phyloP scores from a whole-genome alignment of 768 basidiomycete genomes.

The Chalciporus piperatus region DNA sequence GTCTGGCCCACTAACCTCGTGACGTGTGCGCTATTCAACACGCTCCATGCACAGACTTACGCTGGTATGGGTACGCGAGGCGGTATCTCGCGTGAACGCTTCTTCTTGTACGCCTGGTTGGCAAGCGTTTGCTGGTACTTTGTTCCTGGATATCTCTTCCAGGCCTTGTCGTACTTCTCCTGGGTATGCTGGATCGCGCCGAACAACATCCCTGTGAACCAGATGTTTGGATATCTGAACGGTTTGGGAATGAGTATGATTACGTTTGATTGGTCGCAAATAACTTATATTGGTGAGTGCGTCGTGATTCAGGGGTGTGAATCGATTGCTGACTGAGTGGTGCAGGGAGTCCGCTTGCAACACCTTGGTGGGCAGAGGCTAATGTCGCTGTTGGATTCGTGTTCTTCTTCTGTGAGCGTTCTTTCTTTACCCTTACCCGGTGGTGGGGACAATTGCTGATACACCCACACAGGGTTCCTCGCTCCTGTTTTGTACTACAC shows the following conservation, averaged over 20 bases:
- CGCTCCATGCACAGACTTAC: conserved; percentile 57
- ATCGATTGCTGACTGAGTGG: neutral
- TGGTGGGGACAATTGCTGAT: conserved; percentile 51
- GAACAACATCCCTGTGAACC: conserved; percentile 64
- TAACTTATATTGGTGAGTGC: conserved; percentile 33
- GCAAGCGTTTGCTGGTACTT: conserved; percentile 46
- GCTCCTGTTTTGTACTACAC: conserved; percentile 66
- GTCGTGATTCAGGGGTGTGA: neutral
- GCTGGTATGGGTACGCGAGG: conserved; percentile 41
- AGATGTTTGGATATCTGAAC: conserved; percentile 62
- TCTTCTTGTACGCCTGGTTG: conserved; percentile 45
- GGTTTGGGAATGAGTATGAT: conserved; percentile 68
- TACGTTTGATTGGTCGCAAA: conserved; percentile 82
- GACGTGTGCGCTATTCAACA: conserved; percentile 69
- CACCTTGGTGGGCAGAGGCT: conserved; percentile 82
- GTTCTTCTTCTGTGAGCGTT: conserved; percentile 59
- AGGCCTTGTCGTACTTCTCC: conserved; percentile 57
- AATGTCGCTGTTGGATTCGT: conserved; percentile 63
- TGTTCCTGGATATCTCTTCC: conserved; percentile 74
- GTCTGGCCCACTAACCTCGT: conserved; percentile 77
- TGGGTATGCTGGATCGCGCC: conserved; percentile 71
- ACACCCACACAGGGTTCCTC: conserved; percentile 42
- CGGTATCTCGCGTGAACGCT: conserved; percentile 51
- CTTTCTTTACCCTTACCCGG: conserved; percentile 33
- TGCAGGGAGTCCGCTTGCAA: conserved; percentile 54